These are phyloP conservation scores for Acacia melanoxylon DNA, from an alignment of 306 rosid species.

Conservation along the genomic window DNA sequence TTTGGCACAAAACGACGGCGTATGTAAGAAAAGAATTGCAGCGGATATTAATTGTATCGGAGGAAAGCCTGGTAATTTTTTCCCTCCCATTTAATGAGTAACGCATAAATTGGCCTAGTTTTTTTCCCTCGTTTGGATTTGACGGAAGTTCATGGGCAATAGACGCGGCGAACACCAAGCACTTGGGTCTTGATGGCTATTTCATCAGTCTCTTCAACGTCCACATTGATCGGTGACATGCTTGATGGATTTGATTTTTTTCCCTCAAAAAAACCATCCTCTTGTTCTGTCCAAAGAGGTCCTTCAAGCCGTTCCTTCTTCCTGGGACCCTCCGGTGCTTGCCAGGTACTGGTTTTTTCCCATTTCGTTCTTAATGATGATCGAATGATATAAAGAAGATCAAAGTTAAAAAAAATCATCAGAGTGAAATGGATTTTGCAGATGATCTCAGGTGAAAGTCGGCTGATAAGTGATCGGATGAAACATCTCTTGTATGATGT, in stretches of 20 bases:
- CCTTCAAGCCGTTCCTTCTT: slow-evolving; percentile 64
- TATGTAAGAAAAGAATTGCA: too few relatives aligned
- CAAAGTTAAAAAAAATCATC: neutral
- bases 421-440: slow-evolving; percentile 4
- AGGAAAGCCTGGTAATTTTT: too few relatives aligned
- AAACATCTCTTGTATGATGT: slow-evolving; percentile 93
- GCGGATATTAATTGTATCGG: too few relatives aligned
- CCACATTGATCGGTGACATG: slow-evolving; percentile 69
- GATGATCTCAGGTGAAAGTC: slow-evolving; percentile 86
- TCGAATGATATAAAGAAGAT: neutral
- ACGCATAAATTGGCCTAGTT: too few relatives aligned
- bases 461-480: slow-evolving; percentile 84
- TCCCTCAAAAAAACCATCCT: too few relatives aligned
- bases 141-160: slow-evolving; percentile 64
- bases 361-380: neutral
- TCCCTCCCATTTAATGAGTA: too few relatives aligned
- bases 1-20: too few relatives aligned
- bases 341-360: slow-evolving; percentile 57
- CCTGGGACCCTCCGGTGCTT: slow-evolving; percentile 84
- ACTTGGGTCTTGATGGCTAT: slow-evolving; percentile 70
- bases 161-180: slow-evolving; percentile 64
- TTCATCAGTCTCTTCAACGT: slow-evolving; percentile 52
- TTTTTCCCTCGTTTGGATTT: slow-evolving; percentile 84
- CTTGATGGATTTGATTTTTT: too few relatives aligned
- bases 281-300: slow-evolving; percentile 63